A percentile compares a stretch with the other conserved stretches of the same genome.
These are phyloP conservation scores for Basipetospora chlamydospora DNA, from an alignment of 2,329 filamentous ascomycete genomes.

Conservation along the genomic window DNA sequence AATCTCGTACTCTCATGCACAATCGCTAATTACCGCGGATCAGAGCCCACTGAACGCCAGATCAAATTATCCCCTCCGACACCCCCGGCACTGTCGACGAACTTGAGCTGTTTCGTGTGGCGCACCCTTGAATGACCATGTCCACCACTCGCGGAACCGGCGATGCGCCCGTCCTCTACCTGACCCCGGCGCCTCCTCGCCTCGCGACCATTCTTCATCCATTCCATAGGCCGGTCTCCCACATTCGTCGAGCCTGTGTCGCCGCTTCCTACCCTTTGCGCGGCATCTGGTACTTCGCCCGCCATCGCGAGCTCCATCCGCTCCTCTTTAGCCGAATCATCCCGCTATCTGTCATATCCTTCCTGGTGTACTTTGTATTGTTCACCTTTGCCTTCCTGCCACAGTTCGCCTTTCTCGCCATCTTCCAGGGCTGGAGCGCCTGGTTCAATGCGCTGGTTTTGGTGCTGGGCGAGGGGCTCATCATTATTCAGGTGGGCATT, in stretches of 20 bases:
- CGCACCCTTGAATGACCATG: neutral
- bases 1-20: too few species aligned
- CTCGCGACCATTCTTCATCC: constrained; percentile 2
- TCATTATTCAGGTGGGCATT: constrained; percentile 39
- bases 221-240: constrained; percentile 2
- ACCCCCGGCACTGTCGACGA: too few species aligned
- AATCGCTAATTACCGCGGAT: too few species aligned
- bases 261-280: constrained; percentile 44
- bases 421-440: constrained; percentile 80
- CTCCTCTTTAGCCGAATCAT: constrained; percentile 65
- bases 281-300: constrained; percentile 71
- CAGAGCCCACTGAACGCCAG: too few species aligned
- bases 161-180: neutral
- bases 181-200: neutral
- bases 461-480: constrained; percentile 67
- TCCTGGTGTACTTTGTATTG: constrained; percentile 69
- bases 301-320: constrained; percentile 68
- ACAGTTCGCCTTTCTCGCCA: constrained; percentile 72
- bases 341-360: constrained; percentile 67
- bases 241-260: constrained; percentile 11
- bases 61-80: too few species aligned
- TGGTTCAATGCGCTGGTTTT: constrained; percentile 81
- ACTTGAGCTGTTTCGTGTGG: too few species aligned
- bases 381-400: constrained; percentile 83
- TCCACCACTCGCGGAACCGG: constrained; percentile 1